Evolutionary conservation across 257 asterid genomes (phyloP).

Genomic region (Pogostemon cablin): DNA sequence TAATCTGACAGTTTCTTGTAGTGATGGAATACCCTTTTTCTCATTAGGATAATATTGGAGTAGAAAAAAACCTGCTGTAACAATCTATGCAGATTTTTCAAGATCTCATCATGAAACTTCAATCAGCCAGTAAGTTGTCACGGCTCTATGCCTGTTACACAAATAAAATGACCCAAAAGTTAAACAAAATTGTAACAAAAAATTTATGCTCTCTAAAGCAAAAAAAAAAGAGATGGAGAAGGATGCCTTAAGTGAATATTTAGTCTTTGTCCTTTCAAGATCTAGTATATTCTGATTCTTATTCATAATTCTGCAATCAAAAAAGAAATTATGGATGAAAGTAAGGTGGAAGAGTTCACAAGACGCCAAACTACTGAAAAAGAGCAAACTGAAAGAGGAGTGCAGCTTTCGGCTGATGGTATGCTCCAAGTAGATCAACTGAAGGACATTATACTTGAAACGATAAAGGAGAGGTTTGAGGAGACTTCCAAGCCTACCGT

Average conservation of each 20-base stretch:
- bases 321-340: no score
- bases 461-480: no score
- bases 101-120: slow-evolving; percentile 26
- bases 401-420: no score
- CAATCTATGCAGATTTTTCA: slow-evolving; percentile 33
- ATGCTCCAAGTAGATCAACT: no score
- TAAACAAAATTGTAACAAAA: slow-evolving; percentile 6
- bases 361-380: no score
- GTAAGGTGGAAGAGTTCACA: no score
- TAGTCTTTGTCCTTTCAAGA: slow-evolving; percentile 7
- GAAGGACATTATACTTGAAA: no score
- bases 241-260: neutral
- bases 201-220: slow-evolving; percentile 4
- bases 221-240: neutral
- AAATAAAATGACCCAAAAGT: slow-evolving; percentile 17
- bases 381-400: no score
- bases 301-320: no score
- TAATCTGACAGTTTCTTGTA: no score
- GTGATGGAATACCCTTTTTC: slow-evolving; percentile 31
- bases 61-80: neutral
- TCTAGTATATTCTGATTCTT: neutral
- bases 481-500: no score
- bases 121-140: slow-evolving; percentile 33
- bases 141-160: slow-evolving; percentile 37
- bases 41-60: slow-evolving; percentile 8